Percentiles rank a stretch among this genome's conserved stretches.
Conservation (phyloP, 306 rosid genomes). For the Fragaria iinumae region DNA sequence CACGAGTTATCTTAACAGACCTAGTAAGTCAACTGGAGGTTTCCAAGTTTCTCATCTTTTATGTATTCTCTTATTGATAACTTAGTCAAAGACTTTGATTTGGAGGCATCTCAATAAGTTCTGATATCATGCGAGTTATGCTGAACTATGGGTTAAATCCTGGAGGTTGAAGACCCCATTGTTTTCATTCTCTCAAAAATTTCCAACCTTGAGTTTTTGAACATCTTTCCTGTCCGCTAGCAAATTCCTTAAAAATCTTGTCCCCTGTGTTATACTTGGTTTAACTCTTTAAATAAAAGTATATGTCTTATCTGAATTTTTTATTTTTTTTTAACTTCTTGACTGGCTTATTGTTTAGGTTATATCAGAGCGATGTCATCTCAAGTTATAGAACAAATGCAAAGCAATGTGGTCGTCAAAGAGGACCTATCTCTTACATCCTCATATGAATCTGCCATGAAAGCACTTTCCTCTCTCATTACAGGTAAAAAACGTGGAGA, state of each 20-base stretch:
- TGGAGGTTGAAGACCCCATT: not conserved
- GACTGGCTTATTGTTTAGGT: slow-evolving; percentile 39
- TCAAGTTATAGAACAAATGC: slow-evolving; percentile 28
- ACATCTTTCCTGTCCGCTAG: not conserved
- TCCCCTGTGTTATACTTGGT: not conserved
- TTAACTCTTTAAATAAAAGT: not conserved
- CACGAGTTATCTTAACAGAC: slow-evolving; percentile 17
- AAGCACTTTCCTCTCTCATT: slow-evolving; percentile 76
- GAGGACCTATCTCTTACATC: slow-evolving; percentile 31
- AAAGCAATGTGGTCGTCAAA: slow-evolving; percentile 30
- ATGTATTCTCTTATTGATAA: not conserved
- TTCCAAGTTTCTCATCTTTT: not conserved
- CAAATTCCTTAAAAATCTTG: not conserved
- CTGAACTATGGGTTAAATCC: not conserved
- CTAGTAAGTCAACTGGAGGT: slow-evolving; percentile 28
- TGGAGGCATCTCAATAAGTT: not conserved
- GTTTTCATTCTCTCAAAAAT: not conserved
- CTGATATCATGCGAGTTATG: not conserved
- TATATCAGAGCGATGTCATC: slow-evolving; percentile 32
- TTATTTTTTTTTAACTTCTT: not conserved
- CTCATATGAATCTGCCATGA: slow-evolving; percentile 62
- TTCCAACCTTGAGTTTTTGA: slow-evolving; percentile 19
- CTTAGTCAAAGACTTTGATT: not conserved
- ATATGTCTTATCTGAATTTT: not conserved
- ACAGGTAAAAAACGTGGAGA: slow-evolving; percentile 56